phyloP scores from a whole-genome alignment of 768 basidiomycete genomes.

The Leccinum olivaceopallidum region DNA sequence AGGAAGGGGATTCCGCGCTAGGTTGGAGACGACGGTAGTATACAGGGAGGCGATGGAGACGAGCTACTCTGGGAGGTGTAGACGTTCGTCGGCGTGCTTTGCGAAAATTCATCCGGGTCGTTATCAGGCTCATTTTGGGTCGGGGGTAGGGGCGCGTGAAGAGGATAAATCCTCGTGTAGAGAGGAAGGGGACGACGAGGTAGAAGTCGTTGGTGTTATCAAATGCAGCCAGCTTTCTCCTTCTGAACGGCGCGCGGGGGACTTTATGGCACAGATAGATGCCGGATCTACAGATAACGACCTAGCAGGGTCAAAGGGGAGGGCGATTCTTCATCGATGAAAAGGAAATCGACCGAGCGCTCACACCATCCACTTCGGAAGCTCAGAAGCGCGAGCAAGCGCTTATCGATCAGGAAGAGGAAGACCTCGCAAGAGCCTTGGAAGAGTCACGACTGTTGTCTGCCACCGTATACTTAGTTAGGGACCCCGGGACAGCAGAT shows the following conservation, averaged over 20 bases:
- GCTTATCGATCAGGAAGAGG: constrained; percentile 49
- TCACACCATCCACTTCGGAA: constrained; percentile 49
- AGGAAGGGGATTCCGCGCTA: constrained; percentile 16
- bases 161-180: constrained; percentile 30
- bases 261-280: constrained; percentile 18
- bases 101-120: constrained; percentile 6
- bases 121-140: constrained; percentile 20
- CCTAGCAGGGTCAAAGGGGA: constrained; percentile 10
- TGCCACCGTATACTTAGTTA: constrained; percentile 16
- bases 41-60: constrained; percentile 25
- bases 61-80: constrained; percentile 10
- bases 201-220: constrained; percentile 29
- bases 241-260: constrained; percentile 20
- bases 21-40: constrained; percentile 25
- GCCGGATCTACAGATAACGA: constrained; percentile 15
- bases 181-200: constrained; percentile 22
- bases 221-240: constrained; percentile 35
- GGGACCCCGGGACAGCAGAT: constrained; percentile 3
- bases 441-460: constrained; percentile 46
- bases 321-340: constrained; percentile 23
- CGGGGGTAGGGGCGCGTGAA: constrained; percentile 13
- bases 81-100: constrained; percentile 6
- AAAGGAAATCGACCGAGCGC: constrained; percentile 47
- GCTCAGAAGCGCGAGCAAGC: constrained; percentile 30
- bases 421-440: constrained; percentile 42